Base-by-base conservation (phyloP, 2,329 filamentous ascomycete genomes). In the Fusarium sulawesiense region DNA sequence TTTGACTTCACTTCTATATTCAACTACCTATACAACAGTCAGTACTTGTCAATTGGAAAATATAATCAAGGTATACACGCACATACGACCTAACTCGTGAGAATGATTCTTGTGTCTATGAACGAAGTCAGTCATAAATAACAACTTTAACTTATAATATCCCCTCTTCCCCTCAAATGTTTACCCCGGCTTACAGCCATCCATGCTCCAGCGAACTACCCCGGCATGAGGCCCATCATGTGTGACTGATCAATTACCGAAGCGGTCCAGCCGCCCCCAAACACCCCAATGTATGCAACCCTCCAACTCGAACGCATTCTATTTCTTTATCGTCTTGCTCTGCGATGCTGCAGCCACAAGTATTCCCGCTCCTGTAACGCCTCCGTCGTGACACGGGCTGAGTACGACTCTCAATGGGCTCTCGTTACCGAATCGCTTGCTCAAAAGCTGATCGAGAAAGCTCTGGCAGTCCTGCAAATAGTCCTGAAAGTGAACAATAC, bases 401-500 rank as follows among this genome's bases (percentile, higher is more conserved):
- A 90, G 73, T 8, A 84, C 77, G 3, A 89, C 81, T 61, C 81
- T 81, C 21, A 85, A 73, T 3, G 81, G 80, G n/a, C 74, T 71
- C 14, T 64, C 20, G 4, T 60, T 53, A 7, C 76, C 78, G 23
- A 76, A 77, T 29, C 74, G 73, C 56, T 58, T 76, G 8, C 50
- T 56, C 55, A 89, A 72, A 13, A 89, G 80, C 23, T 79, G 76
- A 73, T 93, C 89, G 51, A 94, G 84, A 75, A 92, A 92, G 16
- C 80, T 75, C 77, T 94, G 91, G 69, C 91, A 93, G 73, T 91
- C 90, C 46, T 83, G 80, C 44, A 92, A 83, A 78, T 93, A 94
- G 72, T 92, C 86, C 49, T 92, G 92, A 74, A 93, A 93, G 74
- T 92, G 89, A n/a, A 89, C 87, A 63, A 94, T 94, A 75, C 92